Conservation (phyloP, 2,329 filamentous ascomycete species). For the Exutisphaerella laricina region DNA sequence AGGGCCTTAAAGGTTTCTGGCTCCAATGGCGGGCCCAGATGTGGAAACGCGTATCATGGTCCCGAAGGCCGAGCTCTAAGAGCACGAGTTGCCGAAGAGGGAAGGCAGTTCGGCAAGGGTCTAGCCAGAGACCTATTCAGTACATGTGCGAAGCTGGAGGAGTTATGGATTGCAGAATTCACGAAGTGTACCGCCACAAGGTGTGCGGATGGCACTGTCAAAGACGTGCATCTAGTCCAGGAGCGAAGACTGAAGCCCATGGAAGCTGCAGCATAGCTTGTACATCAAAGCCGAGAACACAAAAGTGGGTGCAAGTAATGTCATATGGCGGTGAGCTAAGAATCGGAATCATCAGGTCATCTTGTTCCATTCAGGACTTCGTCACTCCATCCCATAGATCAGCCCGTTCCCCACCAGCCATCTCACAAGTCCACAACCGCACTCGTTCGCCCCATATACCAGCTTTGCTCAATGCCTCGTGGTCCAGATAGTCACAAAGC, state of each 20-base stretch:
- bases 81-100: not conserved
- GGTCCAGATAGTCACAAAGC: constrained; percentile 22
- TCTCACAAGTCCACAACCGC: no score
- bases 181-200: not conserved
- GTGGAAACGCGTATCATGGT: not conserved
- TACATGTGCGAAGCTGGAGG: not conserved
- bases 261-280: no score
- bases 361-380: no score
- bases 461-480: constrained; percentile 17
- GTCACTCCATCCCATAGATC: no score
- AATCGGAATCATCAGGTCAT: no score
- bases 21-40: not conserved
- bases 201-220: not conserved
- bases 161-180: not conserved
- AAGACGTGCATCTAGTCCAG: not conserved
- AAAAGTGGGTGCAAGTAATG: no score
- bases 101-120: not conserved
- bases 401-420: no score
- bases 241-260: constrained; percentile 1
- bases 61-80: not conserved
- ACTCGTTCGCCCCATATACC: constrained; percentile 20
- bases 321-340: no score
- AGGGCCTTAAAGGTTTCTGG: not conserved
- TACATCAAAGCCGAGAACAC: no score
- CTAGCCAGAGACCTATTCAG: not conserved